Evolutionary conservation across 1,139 yeast species (phyloP).

Genomic region (Hemisphaericaspora lyxosophila): DNA sequence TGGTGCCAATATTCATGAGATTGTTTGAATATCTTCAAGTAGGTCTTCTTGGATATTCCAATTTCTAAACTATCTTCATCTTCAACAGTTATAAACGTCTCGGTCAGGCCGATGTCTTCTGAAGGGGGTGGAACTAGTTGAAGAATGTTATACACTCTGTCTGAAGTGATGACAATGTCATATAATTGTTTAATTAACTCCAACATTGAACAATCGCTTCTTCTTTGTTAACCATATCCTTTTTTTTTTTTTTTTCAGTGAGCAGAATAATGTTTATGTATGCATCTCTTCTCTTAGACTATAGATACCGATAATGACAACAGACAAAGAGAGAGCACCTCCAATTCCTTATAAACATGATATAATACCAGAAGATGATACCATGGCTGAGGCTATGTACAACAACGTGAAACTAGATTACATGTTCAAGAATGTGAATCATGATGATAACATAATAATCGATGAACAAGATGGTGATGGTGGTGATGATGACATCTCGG

Average conservation of each 20-base stretch:
- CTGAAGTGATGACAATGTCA: conserved; percentile 14
- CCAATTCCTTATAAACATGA: conserved; percentile 18
- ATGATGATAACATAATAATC: background rate
- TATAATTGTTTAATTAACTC: conserved; percentile 16
- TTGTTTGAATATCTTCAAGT: conserved; percentile 33
- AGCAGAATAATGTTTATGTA: too few relatives aligned
- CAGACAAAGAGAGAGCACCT: background rate
- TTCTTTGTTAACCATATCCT: background rate
- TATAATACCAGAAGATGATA: conserved; percentile 29
- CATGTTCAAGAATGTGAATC: conserved; percentile 13
- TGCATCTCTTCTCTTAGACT: background rate
- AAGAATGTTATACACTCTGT: conserved; percentile 19
- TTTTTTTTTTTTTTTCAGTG: background rate
- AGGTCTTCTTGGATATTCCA: conserved; percentile 34
- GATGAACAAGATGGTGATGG: conserved; percentile 2
- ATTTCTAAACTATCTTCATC: conserved; percentile 27
- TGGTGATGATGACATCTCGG: background rate
- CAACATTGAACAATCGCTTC: background rate
- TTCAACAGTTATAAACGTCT: conserved; percentile 12
- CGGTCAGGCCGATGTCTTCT: conserved; percentile 8
- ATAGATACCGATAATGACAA: background rate
- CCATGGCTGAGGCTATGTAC: conserved; percentile 34
- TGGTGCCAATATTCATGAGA: conserved; percentile 36
- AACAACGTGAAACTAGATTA: conserved; percentile 28
- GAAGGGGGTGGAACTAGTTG: conserved; percentile 22